phyloP scores from a whole-genome alignment of 345 rosid species.

The Punica granatum region DNA sequence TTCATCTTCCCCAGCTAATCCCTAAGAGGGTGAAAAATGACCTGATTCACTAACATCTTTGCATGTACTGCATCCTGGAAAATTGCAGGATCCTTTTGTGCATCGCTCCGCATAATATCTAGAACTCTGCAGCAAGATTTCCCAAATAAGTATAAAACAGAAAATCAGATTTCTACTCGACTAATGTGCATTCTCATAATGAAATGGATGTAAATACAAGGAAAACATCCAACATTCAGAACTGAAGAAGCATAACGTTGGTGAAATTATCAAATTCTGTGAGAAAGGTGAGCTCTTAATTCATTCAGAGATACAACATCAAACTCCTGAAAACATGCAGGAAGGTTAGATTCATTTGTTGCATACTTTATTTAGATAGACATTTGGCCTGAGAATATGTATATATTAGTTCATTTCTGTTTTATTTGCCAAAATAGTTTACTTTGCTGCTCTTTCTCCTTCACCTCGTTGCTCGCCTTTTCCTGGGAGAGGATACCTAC shows the following conservation, averaged over 20 bases:
- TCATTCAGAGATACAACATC: background rate
- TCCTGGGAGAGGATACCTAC: background rate
- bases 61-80: constrained; percentile 72
- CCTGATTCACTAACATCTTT: constrained; percentile 58
- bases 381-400: background rate
- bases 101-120: constrained; percentile 70
- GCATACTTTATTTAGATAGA: background rate
- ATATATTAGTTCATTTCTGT: background rate
- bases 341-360: background rate
- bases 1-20: background rate
- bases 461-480: background rate
- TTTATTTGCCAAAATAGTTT: background rate
- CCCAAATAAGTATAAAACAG: background rate
- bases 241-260: background rate
- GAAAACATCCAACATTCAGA: background rate
- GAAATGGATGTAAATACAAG: background rate
- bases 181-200: background rate
- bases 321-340: background rate
- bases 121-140: constrained; percentile 52
- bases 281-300: background rate
- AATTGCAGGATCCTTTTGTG: constrained; percentile 60
- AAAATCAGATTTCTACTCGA: background rate
- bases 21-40: constrained; percentile 19
- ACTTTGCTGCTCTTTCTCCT: background rate
- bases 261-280: background rate